Conservation (phyloP, 306 rosid genomes). For the Delonix regia region DNA sequence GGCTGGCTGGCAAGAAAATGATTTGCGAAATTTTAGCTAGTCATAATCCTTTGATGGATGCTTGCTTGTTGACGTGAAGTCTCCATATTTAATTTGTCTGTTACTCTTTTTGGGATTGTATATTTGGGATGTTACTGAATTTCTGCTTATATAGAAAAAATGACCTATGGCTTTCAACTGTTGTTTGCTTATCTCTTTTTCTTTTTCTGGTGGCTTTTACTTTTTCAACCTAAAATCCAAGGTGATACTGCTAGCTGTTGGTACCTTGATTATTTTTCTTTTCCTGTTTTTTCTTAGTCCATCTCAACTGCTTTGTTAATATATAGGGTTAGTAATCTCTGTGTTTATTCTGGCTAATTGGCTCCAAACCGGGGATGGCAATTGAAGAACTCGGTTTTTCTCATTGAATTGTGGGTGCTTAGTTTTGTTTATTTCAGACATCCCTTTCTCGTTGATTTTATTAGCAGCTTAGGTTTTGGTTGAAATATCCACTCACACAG, state of each 20-base stretch:
- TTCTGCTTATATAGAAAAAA: neutral
- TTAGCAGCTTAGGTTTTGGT: conserved; percentile 19
- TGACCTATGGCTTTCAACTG: neutral
- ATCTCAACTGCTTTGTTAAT: conserved; percentile 6
- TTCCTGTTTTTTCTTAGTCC: neutral
- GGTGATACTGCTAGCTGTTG: neutral
- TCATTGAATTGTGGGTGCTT: conserved; percentile 8
- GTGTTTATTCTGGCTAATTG: neutral
- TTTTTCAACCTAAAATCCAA: neutral
- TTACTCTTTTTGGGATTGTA: neutral
- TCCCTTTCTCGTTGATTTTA: conserved; percentile 1
- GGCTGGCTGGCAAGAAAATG: neutral
- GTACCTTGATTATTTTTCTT: conserved; percentile 1
- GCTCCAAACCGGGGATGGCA: conserved; percentile 20
- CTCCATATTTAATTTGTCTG: neutral
- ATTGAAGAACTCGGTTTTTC: conserved; percentile 2
- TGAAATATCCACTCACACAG: neutral
- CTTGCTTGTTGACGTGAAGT: neutral
- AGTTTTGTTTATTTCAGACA: conserved; percentile 21
- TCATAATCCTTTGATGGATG: neutral
- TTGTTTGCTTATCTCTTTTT: neutral
- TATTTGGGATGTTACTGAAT: neutral
- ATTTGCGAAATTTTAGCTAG: neutral
- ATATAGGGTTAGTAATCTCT: neutral
- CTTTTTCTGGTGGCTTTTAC: neutral